Evolutionary conservation across 2,329 filamentous ascomycete species (phyloP).

Genomic region (Alternaria sp.): DNA sequence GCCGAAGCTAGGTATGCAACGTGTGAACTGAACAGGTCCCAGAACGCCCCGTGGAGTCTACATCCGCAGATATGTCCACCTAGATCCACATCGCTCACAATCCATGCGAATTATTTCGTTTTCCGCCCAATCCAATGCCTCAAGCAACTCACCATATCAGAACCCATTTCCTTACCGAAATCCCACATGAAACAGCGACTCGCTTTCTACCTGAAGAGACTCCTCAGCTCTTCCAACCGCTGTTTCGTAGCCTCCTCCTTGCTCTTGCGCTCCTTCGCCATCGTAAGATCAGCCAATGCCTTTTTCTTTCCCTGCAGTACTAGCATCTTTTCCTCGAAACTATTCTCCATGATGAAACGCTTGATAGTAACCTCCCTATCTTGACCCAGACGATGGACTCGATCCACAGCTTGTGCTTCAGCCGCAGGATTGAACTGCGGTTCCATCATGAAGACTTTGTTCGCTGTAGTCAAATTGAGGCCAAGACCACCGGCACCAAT

Average conservation of each 20-base stretch:
- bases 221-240: conserved; percentile 67
- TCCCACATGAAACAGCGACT: neutral
- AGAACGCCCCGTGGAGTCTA: neutral
- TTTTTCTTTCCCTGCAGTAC: conserved; percentile 91
- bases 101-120: neutral
- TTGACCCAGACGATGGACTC: conserved; percentile 73
- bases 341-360: conserved; percentile 87
- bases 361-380: conserved; percentile 86
- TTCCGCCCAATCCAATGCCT: neutral
- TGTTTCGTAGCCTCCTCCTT: conserved; percentile 71
- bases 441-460: conserved; percentile 95
- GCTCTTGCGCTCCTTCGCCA: conserved; percentile 59
- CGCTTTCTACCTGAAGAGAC: conserved; percentile 58
- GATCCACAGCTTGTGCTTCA: conserved; percentile 92
- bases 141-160: neutral
- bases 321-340: conserved; percentile 94
- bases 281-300: conserved; percentile 82
- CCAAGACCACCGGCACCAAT: conserved; percentile 92
- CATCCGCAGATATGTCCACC: neutral
- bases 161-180: neutral
- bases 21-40: neutral
- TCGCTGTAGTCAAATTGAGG: conserved; percentile 86
- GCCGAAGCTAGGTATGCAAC: neutral
- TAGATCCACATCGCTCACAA: neutral
- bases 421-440: conserved; percentile 97